These are phyloP conservation scores for Solanum virginianum DNA, from an alignment of 257 asterid species.

Conservation along the genomic window DNA sequence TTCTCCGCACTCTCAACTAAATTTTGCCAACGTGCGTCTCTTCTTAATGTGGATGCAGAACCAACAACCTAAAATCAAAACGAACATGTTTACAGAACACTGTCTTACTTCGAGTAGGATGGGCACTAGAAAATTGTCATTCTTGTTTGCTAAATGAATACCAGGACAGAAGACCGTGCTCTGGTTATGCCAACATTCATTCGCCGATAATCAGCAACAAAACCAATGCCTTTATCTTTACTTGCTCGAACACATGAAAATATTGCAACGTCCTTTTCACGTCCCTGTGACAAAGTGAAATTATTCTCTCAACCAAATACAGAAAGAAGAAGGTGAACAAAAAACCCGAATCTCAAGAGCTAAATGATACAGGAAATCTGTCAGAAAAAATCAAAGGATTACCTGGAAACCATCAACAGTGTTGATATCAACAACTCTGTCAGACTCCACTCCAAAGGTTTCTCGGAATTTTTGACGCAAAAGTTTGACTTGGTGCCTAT, in stretches of 20 bases:
- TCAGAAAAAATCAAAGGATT: neutral
- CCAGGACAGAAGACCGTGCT: slow-evolving; percentile 95
- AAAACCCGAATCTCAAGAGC: neutral
- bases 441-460: slow-evolving; percentile 68
- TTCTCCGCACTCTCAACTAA: slow-evolving; percentile 67
- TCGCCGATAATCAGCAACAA: slow-evolving; percentile 83
- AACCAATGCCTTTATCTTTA: slow-evolving; percentile 61
- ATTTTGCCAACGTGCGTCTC: slow-evolving; percentile 75
- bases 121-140: neutral
- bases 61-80: slow-evolving; percentile 69
- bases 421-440: slow-evolving; percentile 74
- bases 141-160: slow-evolving; percentile 11
- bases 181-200: slow-evolving; percentile 98
- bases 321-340: neutral
- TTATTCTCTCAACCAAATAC: neutral
- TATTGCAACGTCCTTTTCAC: slow-evolving; percentile 95
- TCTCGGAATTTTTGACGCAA: slow-evolving; percentile 48
- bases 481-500: slow-evolving; percentile 74
- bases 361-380: neutral
- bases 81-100: neutral
- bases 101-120: neutral
- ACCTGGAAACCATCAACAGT: slow-evolving; percentile 99
- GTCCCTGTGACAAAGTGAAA: slow-evolving; percentile 41
- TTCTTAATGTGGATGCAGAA: slow-evolving; percentile 77
- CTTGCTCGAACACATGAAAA: slow-evolving; percentile 95